Percentiles rank a stretch among this genome's conserved stretches.
These are phyloP conservation scores for Aspergillus avenaceus DNA, from an alignment of 495 filamentous ascomycete genomes.

Conservation along the genomic window DNA sequence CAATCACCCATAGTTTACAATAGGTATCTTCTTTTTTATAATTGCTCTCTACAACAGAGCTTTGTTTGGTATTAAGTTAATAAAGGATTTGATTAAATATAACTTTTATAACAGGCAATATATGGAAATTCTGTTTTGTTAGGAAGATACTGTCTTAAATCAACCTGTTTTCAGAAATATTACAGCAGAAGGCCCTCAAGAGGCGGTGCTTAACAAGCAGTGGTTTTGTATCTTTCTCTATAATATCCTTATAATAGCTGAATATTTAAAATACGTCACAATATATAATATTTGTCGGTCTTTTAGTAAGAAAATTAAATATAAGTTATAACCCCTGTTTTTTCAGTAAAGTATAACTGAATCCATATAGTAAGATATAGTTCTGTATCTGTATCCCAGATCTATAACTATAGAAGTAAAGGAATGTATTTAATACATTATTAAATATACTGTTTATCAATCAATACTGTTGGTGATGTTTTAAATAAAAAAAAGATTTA, in stretches of 20 bases:
- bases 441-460: not conserved
- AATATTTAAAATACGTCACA: too few relatives aligned
- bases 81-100: constrained; percentile 1
- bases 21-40: constrained; percentile 1
- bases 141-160: too few relatives aligned
- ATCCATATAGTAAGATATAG: constrained; percentile 15
- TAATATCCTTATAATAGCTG: too few relatives aligned
- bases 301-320: constrained; percentile 19
- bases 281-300: too few relatives aligned
- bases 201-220: too few relatives aligned
- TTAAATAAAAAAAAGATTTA: constrained; percentile 12
- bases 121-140: too few relatives aligned
- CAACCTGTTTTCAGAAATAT: too few relatives aligned
- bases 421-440: constrained; percentile 17
- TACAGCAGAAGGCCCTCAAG: too few relatives aligned
- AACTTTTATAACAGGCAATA: not conserved
- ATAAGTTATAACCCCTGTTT: constrained; percentile 11
- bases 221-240: too few relatives aligned
- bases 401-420: constrained; percentile 11
- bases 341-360: constrained; percentile 8
- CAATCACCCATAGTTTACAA: not conserved
- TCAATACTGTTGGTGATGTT: constrained; percentile 1
- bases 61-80: constrained; percentile 6
- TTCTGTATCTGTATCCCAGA: constrained; percentile 18
- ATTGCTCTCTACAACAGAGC: constrained; percentile 2